These are phyloP conservation scores for Amorphotheca resinae DNA, from an alignment of 495 filamentous ascomycete species.

Conservation along the genomic window DNA sequence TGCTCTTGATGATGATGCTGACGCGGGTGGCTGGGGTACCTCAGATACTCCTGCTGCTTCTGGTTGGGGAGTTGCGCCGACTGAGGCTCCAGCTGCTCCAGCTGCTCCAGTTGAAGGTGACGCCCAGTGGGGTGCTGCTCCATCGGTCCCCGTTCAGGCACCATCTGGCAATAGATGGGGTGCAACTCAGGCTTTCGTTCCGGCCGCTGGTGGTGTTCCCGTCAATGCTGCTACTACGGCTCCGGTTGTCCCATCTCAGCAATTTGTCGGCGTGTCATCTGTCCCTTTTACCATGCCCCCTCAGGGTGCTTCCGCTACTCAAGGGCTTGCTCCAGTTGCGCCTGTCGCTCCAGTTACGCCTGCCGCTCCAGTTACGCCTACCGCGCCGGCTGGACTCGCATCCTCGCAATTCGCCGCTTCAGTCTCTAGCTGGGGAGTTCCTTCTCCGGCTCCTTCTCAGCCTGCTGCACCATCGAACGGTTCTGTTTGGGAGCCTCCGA, in stretches of 20 bases:
- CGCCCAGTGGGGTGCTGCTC: conserved; percentile 2
- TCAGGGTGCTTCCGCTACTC: neutral
- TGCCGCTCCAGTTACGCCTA: neutral
- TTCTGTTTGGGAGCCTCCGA: too few relatives aligned
- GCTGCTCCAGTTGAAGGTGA: neutral
- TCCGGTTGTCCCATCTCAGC: neutral
- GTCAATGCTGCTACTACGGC: neutral
- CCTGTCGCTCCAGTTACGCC: neutral
- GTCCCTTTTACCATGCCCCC: neutral
- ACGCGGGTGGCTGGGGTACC: conserved; percentile 7
- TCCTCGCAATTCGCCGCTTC: neutral
- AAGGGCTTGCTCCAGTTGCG: neutral
- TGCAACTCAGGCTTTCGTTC: neutral
- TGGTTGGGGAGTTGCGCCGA: neutral
- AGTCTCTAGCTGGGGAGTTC: neutral
- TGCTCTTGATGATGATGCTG: conserved; percentile 3
- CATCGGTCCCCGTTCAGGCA: neutral
- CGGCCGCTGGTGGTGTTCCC: neutral
- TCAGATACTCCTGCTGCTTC: conserved; percentile 1
- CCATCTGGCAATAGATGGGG: neutral
- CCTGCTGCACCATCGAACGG: too few relatives aligned
- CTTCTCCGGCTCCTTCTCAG: too few relatives aligned
- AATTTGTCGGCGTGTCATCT: neutral
- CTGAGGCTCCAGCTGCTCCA: neutral
- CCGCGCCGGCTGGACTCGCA: too few relatives aligned